Percentiles rank a stretch among this genome's conserved stretches.
Conservation (phyloP, 2,329 filamentous ascomycete species). For the Alternaria consortialis region DNA sequence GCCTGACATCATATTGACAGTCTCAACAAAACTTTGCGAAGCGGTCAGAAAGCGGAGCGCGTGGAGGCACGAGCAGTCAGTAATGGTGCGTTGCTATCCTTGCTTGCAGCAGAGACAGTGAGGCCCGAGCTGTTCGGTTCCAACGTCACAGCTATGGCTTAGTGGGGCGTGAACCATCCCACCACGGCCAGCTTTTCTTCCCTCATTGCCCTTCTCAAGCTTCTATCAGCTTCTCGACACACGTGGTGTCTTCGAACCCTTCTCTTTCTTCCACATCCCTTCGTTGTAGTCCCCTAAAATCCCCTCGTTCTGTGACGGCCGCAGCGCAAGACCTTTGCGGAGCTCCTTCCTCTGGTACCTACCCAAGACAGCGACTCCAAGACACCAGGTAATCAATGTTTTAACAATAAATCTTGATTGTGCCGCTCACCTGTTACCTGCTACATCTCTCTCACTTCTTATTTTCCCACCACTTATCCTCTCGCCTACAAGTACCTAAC, state of each 20-base stretch:
- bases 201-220: constrained; percentile 17
- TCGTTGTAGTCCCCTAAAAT: background rate
- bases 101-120: constrained; percentile 9
- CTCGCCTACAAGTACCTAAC: constrained; percentile 21
- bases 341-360: constrained; percentile 19
- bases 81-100: constrained; percentile 23
- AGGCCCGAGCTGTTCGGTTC: constrained; percentile 19
- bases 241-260: background rate
- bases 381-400: constrained; percentile 18
- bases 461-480: constrained; percentile 12
- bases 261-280: constrained; percentile 1
- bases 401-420: background rate
- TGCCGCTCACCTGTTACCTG: background rate
- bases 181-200: constrained; percentile 26
- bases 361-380: constrained; percentile 1
- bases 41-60: constrained; percentile 21
- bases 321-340: constrained; percentile 10
- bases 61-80: constrained; percentile 25
- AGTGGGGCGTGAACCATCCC: constrained; percentile 24
- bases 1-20: constrained; percentile 33
- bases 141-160: constrained; percentile 19
- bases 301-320: constrained; percentile 12
- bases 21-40: constrained; percentile 16
- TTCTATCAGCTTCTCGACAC: constrained; percentile 13
- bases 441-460: background rate